phyloP scores from a whole-genome alignment of 768 basidiomycete genomes.

The Mrakia blollopis region DNA sequence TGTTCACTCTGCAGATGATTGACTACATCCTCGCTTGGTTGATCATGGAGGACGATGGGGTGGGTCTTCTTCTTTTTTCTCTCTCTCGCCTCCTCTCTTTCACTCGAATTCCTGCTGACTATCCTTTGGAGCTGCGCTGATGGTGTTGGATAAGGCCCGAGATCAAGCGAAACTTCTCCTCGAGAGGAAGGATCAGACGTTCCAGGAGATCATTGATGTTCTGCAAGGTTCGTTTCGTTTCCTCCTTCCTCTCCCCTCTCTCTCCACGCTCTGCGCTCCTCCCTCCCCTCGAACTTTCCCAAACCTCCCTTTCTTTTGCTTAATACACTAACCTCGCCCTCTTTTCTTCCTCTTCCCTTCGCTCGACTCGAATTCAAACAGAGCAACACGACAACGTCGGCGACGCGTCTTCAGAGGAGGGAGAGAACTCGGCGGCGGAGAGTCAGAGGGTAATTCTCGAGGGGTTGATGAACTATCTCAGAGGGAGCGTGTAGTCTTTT shows the following conservation, averaged over 20 bases:
- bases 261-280: background rate
- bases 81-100: slow-evolving; percentile 5
- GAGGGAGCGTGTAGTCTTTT: slow-evolving; percentile 13
- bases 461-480: slow-evolving; percentile 38
- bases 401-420: slow-evolving; percentile 38
- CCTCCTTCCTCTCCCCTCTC: background rate
- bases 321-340: too few relatives aligned
- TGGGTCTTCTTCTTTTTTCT: slow-evolving; percentile 47
- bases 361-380: slow-evolving; percentile 27
- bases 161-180: slow-evolving; percentile 72
- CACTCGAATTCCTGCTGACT: background rate
- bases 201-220: slow-evolving; percentile 66
- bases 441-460: slow-evolving; percentile 49
- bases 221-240: slow-evolving; percentile 45
- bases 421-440: slow-evolving; percentile 42
- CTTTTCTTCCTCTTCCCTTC: background rate
- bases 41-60: slow-evolving; percentile 96
- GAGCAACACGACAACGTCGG: slow-evolving; percentile 71
- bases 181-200: slow-evolving; percentile 61
- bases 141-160: slow-evolving; percentile 61
- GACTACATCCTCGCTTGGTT: slow-evolving; percentile 96
- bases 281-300: background rate
- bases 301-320: background rate
- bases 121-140: background rate
- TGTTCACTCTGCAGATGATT: slow-evolving; percentile 81